Evolutionary conservation across 306 rosid species (phyloP).

Genomic region (Sicyos baderoa): DNA sequence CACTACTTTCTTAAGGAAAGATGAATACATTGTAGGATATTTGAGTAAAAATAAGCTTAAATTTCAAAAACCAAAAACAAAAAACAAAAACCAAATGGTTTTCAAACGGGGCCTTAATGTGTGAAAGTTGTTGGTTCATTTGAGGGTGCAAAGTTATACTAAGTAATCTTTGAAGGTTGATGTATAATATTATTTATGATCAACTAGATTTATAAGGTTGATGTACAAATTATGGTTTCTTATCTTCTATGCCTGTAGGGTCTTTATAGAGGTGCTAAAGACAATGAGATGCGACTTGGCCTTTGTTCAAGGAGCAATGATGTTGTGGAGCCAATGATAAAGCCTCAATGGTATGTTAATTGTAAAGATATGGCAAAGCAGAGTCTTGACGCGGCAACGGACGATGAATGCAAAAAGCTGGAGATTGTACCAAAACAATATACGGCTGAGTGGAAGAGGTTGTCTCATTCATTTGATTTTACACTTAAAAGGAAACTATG

Average conservation of each 20-base stretch:
- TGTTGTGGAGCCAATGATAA: conserved; percentile 89
- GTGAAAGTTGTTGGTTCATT: not conserved
- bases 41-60: too few species aligned
- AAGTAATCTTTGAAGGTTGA: not conserved
- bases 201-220: not conserved
- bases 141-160: not conserved
- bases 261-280: conserved; percentile 70
- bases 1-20: too few species aligned
- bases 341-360: conserved; percentile 87
- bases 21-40: too few species aligned
- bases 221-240: not conserved
- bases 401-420: conserved; percentile 50
- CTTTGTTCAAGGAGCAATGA: conserved; percentile 86
- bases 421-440: conserved; percentile 79
- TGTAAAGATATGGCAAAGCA: conserved; percentile 57
- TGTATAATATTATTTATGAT: not conserved
- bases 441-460: conserved; percentile 86
- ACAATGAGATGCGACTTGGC: conserved; percentile 93
- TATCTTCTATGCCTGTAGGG: conserved; percentile 38
- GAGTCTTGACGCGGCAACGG: conserved; percentile 64
- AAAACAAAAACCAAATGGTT: too few species aligned
- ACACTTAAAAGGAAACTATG: not conserved
- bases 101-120: too few species aligned
- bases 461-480: not conserved
- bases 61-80: too few species aligned